A percentile compares a stretch with the other conserved stretches of the same genome.
Evolutionary conservation across 371 early-diverging fungal genomes (phyloP).

Genomic region (Syncephalastrum contaminatum): DNA sequence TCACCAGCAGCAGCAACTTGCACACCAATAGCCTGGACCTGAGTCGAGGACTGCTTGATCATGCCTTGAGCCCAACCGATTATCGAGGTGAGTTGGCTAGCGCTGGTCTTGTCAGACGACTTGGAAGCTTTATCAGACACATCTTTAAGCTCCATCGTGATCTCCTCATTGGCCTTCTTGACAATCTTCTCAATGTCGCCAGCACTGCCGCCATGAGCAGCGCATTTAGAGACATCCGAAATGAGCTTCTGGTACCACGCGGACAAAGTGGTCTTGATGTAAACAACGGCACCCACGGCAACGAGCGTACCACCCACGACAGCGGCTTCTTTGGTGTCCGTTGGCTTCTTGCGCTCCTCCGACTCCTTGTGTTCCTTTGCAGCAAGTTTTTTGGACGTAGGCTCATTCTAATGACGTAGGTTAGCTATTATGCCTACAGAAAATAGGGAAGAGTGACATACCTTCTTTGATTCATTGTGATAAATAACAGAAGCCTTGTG

Average conservation of each 20-base stretch:
- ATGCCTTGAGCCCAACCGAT: slow-evolving; percentile 8
- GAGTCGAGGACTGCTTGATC: slow-evolving; percentile 4
- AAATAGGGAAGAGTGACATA: too few species aligned
- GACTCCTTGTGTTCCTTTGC: too few species aligned
- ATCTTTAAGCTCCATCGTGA: slow-evolving; percentile 7
- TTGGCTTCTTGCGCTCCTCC: too few species aligned
- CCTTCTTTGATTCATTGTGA: too few species aligned
- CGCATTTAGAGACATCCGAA: slow-evolving; percentile 28
- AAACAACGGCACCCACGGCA: slow-evolving; percentile 7
- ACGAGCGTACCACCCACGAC: too few species aligned
- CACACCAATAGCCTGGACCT: slow-evolving; percentile 12
- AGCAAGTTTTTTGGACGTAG: too few species aligned
- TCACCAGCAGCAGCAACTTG: slow-evolving; percentile 1
- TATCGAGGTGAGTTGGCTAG: slow-evolving; percentile 3
- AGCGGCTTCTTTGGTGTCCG: too few species aligned
- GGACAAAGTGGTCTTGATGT: slow-evolving; percentile 24
- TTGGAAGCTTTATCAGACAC: slow-evolving; percentile 1
- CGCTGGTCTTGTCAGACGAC: neutral
- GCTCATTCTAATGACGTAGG: too few species aligned
- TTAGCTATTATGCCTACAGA: too few species aligned
- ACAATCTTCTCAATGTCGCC: slow-evolving; percentile 33
- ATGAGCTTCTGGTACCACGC: slow-evolving; percentile 32
- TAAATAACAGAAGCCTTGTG: too few species aligned
- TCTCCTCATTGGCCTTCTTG: slow-evolving; percentile 18
- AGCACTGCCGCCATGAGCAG: slow-evolving; percentile 31